Conservation (phyloP, 2,329 filamentous ascomycete genomes). For the Akanthomyces uredinophilus region DNA sequence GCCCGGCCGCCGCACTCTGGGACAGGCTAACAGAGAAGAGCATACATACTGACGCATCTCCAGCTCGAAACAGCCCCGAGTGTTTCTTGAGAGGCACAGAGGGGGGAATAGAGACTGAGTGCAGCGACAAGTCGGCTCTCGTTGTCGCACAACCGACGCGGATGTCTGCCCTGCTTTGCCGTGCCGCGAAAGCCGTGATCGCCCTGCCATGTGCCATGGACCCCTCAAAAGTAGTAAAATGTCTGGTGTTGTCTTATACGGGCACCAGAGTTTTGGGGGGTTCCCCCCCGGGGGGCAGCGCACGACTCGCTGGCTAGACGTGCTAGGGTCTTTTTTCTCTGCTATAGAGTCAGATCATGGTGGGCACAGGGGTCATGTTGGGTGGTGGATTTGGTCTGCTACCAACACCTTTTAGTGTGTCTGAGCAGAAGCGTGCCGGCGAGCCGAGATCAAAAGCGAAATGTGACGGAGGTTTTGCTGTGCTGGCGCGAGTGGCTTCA, state of each 20-base stretch:
- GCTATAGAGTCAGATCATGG: not conserved
- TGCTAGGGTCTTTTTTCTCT: too few species aligned
- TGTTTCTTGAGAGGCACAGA: not conserved
- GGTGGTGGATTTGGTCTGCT: not conserved
- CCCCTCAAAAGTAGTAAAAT: not conserved
- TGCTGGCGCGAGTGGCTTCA: too few species aligned
- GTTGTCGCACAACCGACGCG: not conserved
- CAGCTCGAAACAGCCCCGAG: not conserved
- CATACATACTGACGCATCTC: not conserved
- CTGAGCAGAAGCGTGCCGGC: not conserved
- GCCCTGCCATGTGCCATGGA: not conserved
- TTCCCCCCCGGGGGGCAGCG: not conserved
- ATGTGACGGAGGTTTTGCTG: too few species aligned
- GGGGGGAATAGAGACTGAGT: not conserved
- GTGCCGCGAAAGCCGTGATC: slow-evolving; percentile 11
- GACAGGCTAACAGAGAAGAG: too few species aligned
- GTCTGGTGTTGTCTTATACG: not conserved
- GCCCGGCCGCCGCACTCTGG: not conserved
- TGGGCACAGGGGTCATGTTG: not conserved
- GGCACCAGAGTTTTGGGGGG: not conserved
- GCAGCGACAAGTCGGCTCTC: not conserved
- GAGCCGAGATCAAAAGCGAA: not conserved
- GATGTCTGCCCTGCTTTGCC: not conserved
- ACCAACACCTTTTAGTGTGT: not conserved
- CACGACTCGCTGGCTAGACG: not conserved